A percentile compares a stretch with the other conserved stretches of the same genome.
phyloP scores from a whole-genome alignment of 805 yeast genomes.

The Cyberlindnera petersonii region DNA sequence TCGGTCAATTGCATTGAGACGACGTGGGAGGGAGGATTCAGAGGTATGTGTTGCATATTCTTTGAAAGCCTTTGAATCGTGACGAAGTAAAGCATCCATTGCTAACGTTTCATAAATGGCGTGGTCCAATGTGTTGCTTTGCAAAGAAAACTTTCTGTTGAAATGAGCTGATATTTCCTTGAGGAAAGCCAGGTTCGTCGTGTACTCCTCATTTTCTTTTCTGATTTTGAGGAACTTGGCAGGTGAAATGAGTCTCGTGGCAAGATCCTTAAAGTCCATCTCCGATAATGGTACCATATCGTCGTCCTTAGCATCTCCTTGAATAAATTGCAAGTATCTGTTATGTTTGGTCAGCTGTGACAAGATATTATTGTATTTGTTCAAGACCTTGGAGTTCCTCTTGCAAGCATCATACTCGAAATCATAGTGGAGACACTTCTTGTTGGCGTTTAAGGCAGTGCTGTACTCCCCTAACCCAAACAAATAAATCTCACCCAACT shows the following conservation, averaged over 20 bases:
- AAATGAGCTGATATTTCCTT: conserved; percentile 16
- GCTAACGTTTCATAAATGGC: conserved; percentile 38
- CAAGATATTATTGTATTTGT: conserved; percentile 36
- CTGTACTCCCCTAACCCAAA: conserved; percentile 52
- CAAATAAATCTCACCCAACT: conserved; percentile 38
- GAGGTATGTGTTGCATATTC: conserved; percentile 27
- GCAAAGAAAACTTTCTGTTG: conserved; percentile 16
- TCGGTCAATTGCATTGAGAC: conserved; percentile 34
- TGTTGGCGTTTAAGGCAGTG: conserved; percentile 46
- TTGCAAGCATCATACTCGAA: conserved; percentile 67
- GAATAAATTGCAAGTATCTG: conserved; percentile 41
- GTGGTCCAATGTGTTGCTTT: conserved; percentile 21
- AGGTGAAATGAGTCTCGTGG: conserved; percentile 31
- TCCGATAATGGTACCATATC: conserved; percentile 40
- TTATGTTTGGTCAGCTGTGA: conserved; percentile 38
- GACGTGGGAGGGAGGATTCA: conserved; percentile 25
- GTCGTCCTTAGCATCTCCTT: conserved; percentile 30
- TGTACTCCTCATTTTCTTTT: conserved; percentile 21
- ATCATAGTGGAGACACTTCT: conserved; percentile 72
- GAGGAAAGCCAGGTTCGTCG: conserved; percentile 22
- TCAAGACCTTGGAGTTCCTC: conserved; percentile 46
- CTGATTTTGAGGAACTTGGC: conserved; percentile 21
- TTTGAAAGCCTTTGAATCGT: conserved; percentile 27
- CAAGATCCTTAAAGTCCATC: conserved; percentile 39
- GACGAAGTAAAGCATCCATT: conserved; percentile 35